phyloP scores from a whole-genome alignment of 1,284 basidiomycete species.

The Tilletia indica region DNA sequence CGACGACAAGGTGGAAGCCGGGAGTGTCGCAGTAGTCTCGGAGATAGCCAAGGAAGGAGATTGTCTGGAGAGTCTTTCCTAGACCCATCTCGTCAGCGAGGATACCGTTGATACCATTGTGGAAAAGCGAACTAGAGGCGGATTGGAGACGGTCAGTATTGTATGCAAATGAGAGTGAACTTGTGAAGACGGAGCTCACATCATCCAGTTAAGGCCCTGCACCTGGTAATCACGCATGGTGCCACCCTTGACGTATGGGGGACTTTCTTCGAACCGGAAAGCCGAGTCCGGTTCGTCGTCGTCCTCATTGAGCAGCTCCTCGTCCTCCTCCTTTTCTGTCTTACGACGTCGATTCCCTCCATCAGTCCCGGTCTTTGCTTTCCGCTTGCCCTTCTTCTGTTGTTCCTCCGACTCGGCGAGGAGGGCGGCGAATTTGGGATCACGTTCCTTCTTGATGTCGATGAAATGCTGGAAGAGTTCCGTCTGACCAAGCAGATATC shows the following conservation, averaged over 20 bases:
- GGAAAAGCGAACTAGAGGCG: slow-evolving; percentile 30
- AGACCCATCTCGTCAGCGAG: slow-evolving; percentile 70
- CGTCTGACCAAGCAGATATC: slow-evolving; percentile 53
- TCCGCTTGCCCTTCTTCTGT: slow-evolving; percentile 31
- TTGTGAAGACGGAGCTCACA: slow-evolving; percentile 58
- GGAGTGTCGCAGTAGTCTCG: slow-evolving; percentile 74
- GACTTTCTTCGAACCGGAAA: slow-evolving; percentile 50
- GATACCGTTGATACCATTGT: slow-evolving; percentile 48
- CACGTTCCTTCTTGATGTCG: slow-evolving; percentile 66
- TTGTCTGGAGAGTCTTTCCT: slow-evolving; percentile 96
- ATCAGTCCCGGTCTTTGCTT: slow-evolving; percentile 56
- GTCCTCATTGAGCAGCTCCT: slow-evolving; percentile 79
- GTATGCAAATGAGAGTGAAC: slow-evolving; percentile 61
- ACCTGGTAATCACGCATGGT: slow-evolving; percentile 91
- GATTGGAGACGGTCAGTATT: slow-evolving; percentile 3
- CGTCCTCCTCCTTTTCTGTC: slow-evolving; percentile 76
- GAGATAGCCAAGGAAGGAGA: slow-evolving; percentile 93
- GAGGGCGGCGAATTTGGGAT: slow-evolving; percentile 88
- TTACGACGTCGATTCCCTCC: slow-evolving; percentile 77
- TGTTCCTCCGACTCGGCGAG: slow-evolving; percentile 63
- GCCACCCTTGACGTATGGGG: slow-evolving; percentile 63
- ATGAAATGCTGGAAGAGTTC: slow-evolving; percentile 56
- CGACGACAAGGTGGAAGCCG: slow-evolving; percentile 90
- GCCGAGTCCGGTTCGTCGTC: slow-evolving; percentile 70
- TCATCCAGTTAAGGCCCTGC: slow-evolving; percentile 97